Base-by-base conservation (phyloP, 768 basidiomycete species). In the Flagelloscypha sp. region DNA sequence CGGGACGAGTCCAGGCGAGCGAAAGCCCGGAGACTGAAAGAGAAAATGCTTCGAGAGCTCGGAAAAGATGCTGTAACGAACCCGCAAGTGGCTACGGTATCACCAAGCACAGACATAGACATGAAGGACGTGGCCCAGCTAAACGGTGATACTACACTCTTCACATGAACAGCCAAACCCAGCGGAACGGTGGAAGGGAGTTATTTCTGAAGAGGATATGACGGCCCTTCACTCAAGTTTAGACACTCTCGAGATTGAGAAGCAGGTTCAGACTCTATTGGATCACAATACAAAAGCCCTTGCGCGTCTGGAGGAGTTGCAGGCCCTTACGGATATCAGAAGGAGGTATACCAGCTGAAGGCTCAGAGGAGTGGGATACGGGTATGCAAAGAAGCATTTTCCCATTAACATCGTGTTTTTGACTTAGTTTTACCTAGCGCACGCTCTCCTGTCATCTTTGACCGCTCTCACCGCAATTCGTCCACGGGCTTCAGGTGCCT, bases 321-420 rank as follows among this genome's bases (percentile, higher is more conserved):
- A 89, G 48, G 60, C 57, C 13, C n/a, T 50, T 56, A 36, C 72
- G 86, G 8, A 50, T 83, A 20, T 63, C 62, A 11, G 55, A 57
- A 8, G 66, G 65, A 16, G 65, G 62, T 35, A 39, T 41, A 8
- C 74, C 76, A 3, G 69, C 76, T 50, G 71, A 76, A 49, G 80
- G 68, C 22, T 81, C 82, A 8, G 85, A 87, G 54, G 86, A 90
- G 53, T 86, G 81, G 81, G 78, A 84, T 45, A 74, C 72, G 41
- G 87, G 86, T 87, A 49, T 45, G 79, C n/a, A n/a, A n/a, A n/a
- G n/a, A n/a, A 72, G 70, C 19, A 73, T 65, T 3, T 58, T 72
- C 4, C 65, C 32, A 24, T 20, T 20, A 29, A 66, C 24, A 44
- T 39, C 23, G 35, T 42, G 22, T 37, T 35, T 40, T 27, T 42